Percentiles rank a stretch among this genome's conserved stretches.
These are phyloP conservation scores for Beverwykella pulmonaria DNA, from an alignment of 495 filamentous ascomycete genomes.

Conservation along the genomic window DNA sequence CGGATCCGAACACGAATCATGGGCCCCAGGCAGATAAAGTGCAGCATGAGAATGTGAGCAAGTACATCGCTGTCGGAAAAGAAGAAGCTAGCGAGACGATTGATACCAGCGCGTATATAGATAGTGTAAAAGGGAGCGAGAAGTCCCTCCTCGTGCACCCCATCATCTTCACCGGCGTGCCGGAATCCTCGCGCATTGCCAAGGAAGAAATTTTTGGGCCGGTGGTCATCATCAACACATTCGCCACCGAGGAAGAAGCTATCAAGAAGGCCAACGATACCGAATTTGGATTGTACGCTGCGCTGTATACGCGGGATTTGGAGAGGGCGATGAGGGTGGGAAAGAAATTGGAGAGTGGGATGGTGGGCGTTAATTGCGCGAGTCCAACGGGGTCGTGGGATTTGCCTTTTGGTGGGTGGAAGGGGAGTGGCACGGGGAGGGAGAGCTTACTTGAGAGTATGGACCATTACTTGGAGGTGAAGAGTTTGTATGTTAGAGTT, in stretches of 20 bases:
- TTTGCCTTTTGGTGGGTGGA: slow-evolving; percentile 36
- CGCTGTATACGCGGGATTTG: slow-evolving; percentile 81
- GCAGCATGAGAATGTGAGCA: slow-evolving; percentile 68
- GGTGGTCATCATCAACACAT: slow-evolving; percentile 71
- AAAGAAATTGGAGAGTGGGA: slow-evolving; percentile 55
- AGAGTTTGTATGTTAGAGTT: slow-evolving; percentile 25
- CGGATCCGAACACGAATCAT: slow-evolving; percentile 69
- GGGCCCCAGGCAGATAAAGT: slow-evolving; percentile 70
- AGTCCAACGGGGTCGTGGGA: slow-evolving; percentile 21
- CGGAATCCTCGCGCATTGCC: slow-evolving; percentile 66
- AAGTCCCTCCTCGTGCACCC: slow-evolving; percentile 62
- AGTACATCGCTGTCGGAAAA: slow-evolving; percentile 65
- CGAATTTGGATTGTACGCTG: slow-evolving; percentile 75
- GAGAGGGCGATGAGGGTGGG: slow-evolving; percentile 72
- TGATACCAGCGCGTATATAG: slow-evolving; percentile 45
- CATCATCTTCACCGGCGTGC: slow-evolving; percentile 72
- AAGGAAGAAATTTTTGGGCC: slow-evolving; percentile 81
- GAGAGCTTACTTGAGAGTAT: slow-evolving; percentile 33
- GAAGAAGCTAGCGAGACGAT: slow-evolving; percentile 52
- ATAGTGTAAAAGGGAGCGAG: slow-evolving; percentile 52
- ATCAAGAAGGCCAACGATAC: slow-evolving; percentile 79
- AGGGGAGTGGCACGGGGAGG: slow-evolving; percentile 27
- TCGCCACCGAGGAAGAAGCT: slow-evolving; percentile 69
- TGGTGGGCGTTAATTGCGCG: slow-evolving; percentile 32
- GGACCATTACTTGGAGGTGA: slow-evolving; percentile 39